Conservation (phyloP, 257 asterid species). For the Salvia rosmarinus region DNA sequence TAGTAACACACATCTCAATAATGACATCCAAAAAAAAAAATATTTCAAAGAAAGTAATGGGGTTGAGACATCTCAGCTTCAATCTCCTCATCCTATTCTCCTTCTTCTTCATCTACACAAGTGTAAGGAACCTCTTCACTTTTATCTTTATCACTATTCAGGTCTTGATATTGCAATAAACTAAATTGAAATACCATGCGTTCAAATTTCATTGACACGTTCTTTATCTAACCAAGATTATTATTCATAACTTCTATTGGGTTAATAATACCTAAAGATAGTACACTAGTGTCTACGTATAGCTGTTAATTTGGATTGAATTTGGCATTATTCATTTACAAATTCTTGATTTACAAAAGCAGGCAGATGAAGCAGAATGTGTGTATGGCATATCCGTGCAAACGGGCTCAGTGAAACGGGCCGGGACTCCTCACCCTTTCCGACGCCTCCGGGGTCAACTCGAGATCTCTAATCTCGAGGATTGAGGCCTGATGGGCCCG, state of each 20-base stretch:
- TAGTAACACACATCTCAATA: background rate
- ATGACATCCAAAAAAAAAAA: background rate
- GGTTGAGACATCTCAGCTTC: constrained; percentile 23
- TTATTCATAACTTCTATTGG: too few relatives aligned
- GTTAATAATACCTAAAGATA: too few relatives aligned
- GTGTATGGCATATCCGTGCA: constrained; percentile 35
- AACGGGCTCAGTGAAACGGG: constrained; percentile 34
- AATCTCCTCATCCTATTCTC: constrained; percentile 31
- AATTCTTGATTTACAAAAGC: background rate
- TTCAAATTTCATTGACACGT: too few relatives aligned
- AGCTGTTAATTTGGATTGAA: too few relatives aligned
- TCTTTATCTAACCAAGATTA: too few relatives aligned
- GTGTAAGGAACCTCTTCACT: constrained; percentile 22
- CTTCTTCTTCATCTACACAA: constrained; percentile 21
- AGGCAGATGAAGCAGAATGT: constrained; percentile 29
- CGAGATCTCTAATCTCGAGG: constrained; percentile 43
- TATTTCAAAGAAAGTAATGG: constrained; percentile 12
- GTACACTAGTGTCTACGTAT: too few relatives aligned
- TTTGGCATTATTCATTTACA: background rate
- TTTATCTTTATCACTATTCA: too few relatives aligned
- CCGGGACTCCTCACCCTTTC: constrained; percentile 33
- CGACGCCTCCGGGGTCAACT: constrained; percentile 21
- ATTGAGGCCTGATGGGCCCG: constrained; percentile 72
- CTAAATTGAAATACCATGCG: too few relatives aligned
- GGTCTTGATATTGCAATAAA: too few relatives aligned